phyloP scores from a whole-genome alignment of 2,329 filamentous ascomycete genomes.

The Aureobasidium melanogenum region DNA sequence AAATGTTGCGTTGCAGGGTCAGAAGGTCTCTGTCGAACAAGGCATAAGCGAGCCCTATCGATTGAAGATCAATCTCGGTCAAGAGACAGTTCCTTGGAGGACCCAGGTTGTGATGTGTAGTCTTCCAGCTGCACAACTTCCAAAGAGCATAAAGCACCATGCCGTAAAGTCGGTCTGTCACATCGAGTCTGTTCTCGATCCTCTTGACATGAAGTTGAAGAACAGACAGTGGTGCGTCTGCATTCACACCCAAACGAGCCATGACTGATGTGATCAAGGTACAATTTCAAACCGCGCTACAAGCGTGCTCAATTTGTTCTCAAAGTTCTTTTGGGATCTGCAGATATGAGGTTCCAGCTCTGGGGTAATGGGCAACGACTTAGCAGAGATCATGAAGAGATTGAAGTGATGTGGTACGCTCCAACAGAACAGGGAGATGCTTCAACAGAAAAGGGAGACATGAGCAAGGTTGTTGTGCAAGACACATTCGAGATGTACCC shows the following conservation, averaged over 20 bases:
- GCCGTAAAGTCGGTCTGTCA: slow-evolving; percentile 2
- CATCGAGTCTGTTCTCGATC: neutral
- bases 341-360: neutral
- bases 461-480: neutral
- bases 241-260: too few relatives aligned
- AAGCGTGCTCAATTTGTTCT: neutral
- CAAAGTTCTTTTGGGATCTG: neutral
- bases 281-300: neutral
- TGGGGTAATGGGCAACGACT: neutral
- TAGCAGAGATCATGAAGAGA: slow-evolving; percentile 3
- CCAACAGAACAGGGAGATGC: too few relatives aligned
- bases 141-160: neutral
- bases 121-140: neutral
- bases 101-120: slow-evolving; percentile 12
- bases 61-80: slow-evolving; percentile 12
- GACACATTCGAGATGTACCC: neutral
- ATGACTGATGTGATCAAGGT: neutral
- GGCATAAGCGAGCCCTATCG: slow-evolving; percentile 12
- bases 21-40: slow-evolving; percentile 7
- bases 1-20: neutral
- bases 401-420: slow-evolving; percentile 1
- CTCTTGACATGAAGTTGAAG: neutral
- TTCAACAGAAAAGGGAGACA: neutral
- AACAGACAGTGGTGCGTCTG: neutral
- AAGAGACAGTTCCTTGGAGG: slow-evolving; percentile 11